These are phyloP conservation scores for Acorus calamus DNA, from an alignment of 106 monocot species.

Conservation along the genomic window DNA sequence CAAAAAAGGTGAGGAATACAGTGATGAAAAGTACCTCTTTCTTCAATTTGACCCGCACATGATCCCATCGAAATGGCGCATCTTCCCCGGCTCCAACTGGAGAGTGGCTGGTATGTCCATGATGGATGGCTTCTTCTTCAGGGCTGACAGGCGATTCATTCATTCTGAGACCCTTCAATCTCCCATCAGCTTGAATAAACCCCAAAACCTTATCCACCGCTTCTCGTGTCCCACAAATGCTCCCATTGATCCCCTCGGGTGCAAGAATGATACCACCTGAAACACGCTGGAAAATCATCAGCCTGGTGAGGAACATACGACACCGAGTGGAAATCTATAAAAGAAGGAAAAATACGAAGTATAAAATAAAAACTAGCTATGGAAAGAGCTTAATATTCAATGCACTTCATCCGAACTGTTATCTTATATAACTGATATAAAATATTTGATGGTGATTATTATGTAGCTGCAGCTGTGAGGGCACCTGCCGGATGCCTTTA, in stretches of 20 bases:
- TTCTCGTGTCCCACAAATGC: slow-evolving; percentile 75
- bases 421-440: too few relatives aligned
- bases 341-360: not conserved
- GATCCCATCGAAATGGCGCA: slow-evolving; percentile 97
- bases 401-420: too few relatives aligned
- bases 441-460: too few relatives aligned
- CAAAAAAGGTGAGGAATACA: not conserved
- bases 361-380: too few relatives aligned
- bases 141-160: slow-evolving; percentile 87
- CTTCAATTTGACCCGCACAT: slow-evolving; percentile 94
- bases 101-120: slow-evolving; percentile 77
- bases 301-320: slow-evolving; percentile 26
- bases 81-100: slow-evolving; percentile 97
- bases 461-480: too few relatives aligned
- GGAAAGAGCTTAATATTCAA: too few relatives aligned
- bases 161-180: slow-evolving; percentile 62
- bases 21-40: slow-evolving; percentile 50
- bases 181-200: slow-evolving; percentile 70
- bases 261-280: slow-evolving; percentile 99
- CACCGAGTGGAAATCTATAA: not conserved
- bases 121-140: slow-evolving; percentile 95
- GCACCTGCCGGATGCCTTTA: too few relatives aligned
- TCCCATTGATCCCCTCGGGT: slow-evolving; percentile 96
- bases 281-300: slow-evolving; percentile 81
- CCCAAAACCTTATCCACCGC: slow-evolving; percentile 68